Base-by-base conservation (phyloP, 805 yeast genomes). In the Candida ponderosae region DNA sequence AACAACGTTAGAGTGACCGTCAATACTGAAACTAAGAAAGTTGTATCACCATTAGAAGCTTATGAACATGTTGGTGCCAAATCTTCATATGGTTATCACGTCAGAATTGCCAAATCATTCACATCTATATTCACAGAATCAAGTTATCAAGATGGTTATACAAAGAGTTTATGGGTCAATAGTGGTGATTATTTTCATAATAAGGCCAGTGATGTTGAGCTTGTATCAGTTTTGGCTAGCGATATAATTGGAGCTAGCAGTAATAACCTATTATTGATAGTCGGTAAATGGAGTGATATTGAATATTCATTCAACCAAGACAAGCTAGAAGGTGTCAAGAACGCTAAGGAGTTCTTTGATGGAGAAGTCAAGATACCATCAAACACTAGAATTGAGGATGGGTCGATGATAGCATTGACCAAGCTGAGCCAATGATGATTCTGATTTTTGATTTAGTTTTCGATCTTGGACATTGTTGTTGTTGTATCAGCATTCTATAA, bases 1-100 rank as follows among this genome's bases (percentile, higher is more conserved):
- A 71, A 76, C 0, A 77, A 83, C 47, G 86, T 81, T 14, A 66
- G 95, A 45, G 95, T 89, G 9, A 85, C 94, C 0, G 85, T 89
- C 2, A 86, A 89, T 50, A 44, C 77, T 9, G 63, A 74, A 32
- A 72, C 71, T 10, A 70, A 68, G 35, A 71, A 69, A 37, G 74
- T 86, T 11, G 93, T 85, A 0, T 74, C 86, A 1, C 86, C 93
- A 7, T 46, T 63, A 10, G 78, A 72, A 34, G 94, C 93, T 0
- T 83, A 85, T 46, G 84, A 81, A 2, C 59, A 63, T 28, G 60
- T 65, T 11, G 88, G 89, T 1, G 72, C 75, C 16, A 70, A 70
- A 40, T 63, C 76, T 2, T 65, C 81, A 5, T 79, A 74, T 53
- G 95, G 95, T 0, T 88, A 81, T 54, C 73, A 71, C 40, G 89